phyloP scores from a whole-genome alignment of 2,329 filamentous ascomycete genomes.

The Colletotrichum simmondsii region DNA sequence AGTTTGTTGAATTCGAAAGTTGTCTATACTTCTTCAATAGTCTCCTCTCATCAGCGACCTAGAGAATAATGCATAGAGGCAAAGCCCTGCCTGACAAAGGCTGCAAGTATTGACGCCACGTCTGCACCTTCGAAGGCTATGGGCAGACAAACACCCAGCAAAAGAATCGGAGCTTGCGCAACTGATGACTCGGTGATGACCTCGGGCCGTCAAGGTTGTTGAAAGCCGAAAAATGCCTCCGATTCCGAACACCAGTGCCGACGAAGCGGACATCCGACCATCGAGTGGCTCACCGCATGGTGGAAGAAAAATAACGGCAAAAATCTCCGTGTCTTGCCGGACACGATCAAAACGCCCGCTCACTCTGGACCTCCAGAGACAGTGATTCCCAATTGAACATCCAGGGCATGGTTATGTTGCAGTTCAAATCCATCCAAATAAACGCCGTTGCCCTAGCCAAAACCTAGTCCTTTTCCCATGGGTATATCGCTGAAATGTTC shows the following conservation, averaged over 20 bases:
- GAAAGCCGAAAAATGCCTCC: not conserved
- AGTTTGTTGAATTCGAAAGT: not conserved
- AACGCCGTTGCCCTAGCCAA: constrained; percentile 22
- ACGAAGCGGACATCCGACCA: not conserved
- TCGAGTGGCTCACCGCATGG: not conserved
- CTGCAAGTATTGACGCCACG: constrained; percentile 1
- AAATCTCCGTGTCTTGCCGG: not conserved
- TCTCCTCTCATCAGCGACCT: not conserved
- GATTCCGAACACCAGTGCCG: not conserved
- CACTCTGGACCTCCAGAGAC: not conserved
- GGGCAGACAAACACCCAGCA: not conserved
- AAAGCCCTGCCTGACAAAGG: not conserved
- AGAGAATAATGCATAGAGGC: not conserved
- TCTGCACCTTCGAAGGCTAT: not conserved
- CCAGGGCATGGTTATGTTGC: not conserved
- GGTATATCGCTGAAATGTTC: constrained; percentile 25
- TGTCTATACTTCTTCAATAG: not conserved
- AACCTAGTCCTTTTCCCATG: not conserved
- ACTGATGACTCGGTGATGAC: not conserved
- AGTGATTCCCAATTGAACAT: not conserved
- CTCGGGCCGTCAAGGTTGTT: not conserved
- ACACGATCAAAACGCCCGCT: constrained; percentile 6
- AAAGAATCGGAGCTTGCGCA: not conserved
- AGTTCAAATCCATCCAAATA: not conserved
- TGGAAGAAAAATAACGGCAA: not conserved